Base-by-base conservation (phyloP, 2,329 filamentous ascomycete species). In the Tolypocladium album region DNA sequence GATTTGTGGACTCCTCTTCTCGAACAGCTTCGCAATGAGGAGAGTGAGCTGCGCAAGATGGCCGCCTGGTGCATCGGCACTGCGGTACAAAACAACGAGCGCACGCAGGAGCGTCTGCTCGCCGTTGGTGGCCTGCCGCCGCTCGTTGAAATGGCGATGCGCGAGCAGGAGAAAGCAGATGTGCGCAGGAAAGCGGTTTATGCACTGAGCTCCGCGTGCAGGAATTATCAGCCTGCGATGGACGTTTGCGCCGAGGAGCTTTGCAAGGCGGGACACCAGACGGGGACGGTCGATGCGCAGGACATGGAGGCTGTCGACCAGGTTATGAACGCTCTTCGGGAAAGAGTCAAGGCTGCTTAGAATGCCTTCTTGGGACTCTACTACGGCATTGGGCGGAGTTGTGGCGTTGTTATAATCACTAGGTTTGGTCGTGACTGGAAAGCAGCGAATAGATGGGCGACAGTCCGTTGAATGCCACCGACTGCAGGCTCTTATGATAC, bases 41-140 rank as follows among this genome's bases (percentile, higher is more conserved):
- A 94, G 69, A 71, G 80, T 7, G 89, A 94, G 64, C 78, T 96
- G 69, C 81, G 92, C 64, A 85, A 81, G 67, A 92, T 91, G 83
- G 92, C 93, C 3, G 92, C 92, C n/a, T 96, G 91, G 90, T 97
- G 92, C 76, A 79, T 94, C 61, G 91, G 90, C 57, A 97, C 92
- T 7, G 93, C 94, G 12, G 94, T 99, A 61, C 92, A 97, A 80
- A 99, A 99, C 78, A 97, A 99, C 74, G 82, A 83, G 66, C 88
- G 88, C 71, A 87, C 85, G 57, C 94, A 99, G 76, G 90, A 94
- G 76, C 84, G 84, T 58, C 73, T 85, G 59, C 65, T 83, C 34
- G 80, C 79, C 42, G 74, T 81, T 63, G 89, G 88, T 39, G 90
- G 87, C 3, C 78, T 97, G 38, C 83, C 87, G 43, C 81, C 75